Evolutionary conservation across 768 basidiomycete species (phyloP), one percentile per base, ranked within the genome.

Genomic region (Floccularia luteovirens): DNA sequence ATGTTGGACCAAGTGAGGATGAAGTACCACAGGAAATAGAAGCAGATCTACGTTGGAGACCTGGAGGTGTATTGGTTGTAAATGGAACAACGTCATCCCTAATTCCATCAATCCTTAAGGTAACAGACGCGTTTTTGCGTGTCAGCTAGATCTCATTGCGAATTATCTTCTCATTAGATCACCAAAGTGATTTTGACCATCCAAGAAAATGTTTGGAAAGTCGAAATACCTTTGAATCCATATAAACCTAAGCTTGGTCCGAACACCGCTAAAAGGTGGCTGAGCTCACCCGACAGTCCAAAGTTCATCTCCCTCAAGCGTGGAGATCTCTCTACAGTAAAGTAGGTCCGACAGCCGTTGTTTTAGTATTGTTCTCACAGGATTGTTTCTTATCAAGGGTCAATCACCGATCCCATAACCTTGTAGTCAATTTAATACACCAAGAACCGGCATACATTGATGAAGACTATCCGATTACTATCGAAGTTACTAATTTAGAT

Each of bases 401-500:
- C 30, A 76, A 72, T 36, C 70, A 81, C 46, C 74, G 74, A 16
- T 70, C 79, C 0, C 87, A 88, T 45, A 57, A 59, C 0, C 50
- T 94, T 3, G 49, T 59, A 3, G 61, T 88, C 14, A 61, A 66
- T 0, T 54, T 92, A 32, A 56, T 65, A 1, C 82, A 90, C 42
- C 61, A 72, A 0, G 57, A 71, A 1, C 84, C 86, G 0, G 90
- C 89, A 1, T 87, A 82, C 55, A 58, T 94, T 24, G 81, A 86
- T 45, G 93, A 96, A 56, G 70, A 74, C 32, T 88, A 85, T 51
- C 80, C 85, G 0, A 81, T 97, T 48, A 54, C 56, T 8, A 64
- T 97, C 30, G 67, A 76, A 33, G 68, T 94, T 11, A 74, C 62
- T 3, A 96, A 92, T 53, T 52, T 62, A 3, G 91, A 96, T 54